Evolutionary conservation across 371 early-diverging fungal genomes (phyloP).

Genomic region (Funneliformis caledonium): DNA sequence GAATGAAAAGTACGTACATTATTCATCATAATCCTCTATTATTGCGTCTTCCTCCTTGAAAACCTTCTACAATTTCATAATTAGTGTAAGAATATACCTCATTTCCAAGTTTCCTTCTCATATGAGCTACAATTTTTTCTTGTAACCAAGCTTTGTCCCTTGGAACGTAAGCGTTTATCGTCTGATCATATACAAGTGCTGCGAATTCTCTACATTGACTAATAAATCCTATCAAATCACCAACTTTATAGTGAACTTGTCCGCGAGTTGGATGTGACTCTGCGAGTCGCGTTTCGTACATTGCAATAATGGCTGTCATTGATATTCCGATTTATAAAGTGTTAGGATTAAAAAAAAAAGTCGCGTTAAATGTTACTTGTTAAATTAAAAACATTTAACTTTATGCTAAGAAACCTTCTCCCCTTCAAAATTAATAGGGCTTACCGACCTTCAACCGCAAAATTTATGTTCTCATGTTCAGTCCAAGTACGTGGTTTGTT

Average conservation of each 20-base stretch:
- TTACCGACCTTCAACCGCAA: slow-evolving; percentile 30
- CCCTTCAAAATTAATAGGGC: neutral
- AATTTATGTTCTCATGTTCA: slow-evolving; percentile 5
- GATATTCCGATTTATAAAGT: neutral
- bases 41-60: neutral
- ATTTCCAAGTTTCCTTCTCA: slow-evolving; percentile 14
- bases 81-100: too few relatives aligned
- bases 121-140: slow-evolving; percentile 18
- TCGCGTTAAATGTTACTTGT: too few relatives aligned
- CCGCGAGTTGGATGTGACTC: neutral
- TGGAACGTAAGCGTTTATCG: slow-evolving; percentile 46
- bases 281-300: slow-evolving; percentile 25
- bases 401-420: neutral
- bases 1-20: too few relatives aligned
- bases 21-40: too few relatives aligned
- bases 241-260: slow-evolving; percentile 35
- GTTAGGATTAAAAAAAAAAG: too few relatives aligned
- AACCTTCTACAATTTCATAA: neutral
- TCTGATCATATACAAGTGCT: slow-evolving; percentile 41
- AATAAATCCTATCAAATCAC: slow-evolving; percentile 43
- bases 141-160: slow-evolving; percentile 36
- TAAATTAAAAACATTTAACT: too few relatives aligned
- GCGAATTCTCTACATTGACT: slow-evolving; percentile 38
- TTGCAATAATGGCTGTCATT: slow-evolving; percentile 26
- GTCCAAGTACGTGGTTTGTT: slow-evolving; percentile 29